A percentile compares a stretch with the other conserved stretches of the same genome.
Evolutionary conservation across 129 eudicot species (phyloP).

Genomic region (Artemisia argyi): DNA sequence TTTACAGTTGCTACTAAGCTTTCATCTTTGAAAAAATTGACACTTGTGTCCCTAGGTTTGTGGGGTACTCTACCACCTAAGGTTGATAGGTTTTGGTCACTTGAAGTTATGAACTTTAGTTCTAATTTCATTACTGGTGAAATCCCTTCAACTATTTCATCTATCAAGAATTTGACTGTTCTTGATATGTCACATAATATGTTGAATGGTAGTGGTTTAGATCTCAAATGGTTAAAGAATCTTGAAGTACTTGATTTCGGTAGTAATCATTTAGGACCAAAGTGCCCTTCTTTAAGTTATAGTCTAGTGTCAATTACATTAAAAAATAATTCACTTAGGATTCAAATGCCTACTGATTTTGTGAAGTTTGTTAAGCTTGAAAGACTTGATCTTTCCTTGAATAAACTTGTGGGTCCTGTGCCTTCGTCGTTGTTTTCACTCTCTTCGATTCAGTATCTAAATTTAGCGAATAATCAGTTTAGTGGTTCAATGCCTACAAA

Average conservation of each 20-base stretch:
- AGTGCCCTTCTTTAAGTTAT: constrained; percentile 64
- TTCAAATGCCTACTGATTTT: constrained; percentile 51
- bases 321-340: constrained; percentile 62
- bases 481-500: constrained; percentile 62
- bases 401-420: constrained; percentile 75
- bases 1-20: constrained; percentile 82
- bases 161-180: constrained; percentile 41
- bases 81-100: constrained; percentile 56
- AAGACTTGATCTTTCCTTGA: constrained; percentile 62
- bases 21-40: constrained; percentile 51
- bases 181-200: constrained; percentile 57
- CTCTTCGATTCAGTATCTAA: constrained; percentile 57
- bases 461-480: constrained; percentile 63
- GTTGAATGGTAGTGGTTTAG: constrained; percentile 78
- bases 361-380: constrained; percentile 47
- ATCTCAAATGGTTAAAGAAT: constrained; percentile 48
- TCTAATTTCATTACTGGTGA: constrained; percentile 73
- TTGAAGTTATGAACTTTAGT: constrained; percentile 67
- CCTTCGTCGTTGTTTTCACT: constrained; percentile 68
- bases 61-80: constrained; percentile 84
- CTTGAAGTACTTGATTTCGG: constrained; percentile 75
- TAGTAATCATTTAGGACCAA: constrained; percentile 60
- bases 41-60: constrained; percentile 78
- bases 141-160: constrained; percentile 58
- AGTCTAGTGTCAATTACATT: constrained; percentile 48